Conservation (phyloP, 192 early-diverging fungal genomes). For the Diversispora eburnea region DNA sequence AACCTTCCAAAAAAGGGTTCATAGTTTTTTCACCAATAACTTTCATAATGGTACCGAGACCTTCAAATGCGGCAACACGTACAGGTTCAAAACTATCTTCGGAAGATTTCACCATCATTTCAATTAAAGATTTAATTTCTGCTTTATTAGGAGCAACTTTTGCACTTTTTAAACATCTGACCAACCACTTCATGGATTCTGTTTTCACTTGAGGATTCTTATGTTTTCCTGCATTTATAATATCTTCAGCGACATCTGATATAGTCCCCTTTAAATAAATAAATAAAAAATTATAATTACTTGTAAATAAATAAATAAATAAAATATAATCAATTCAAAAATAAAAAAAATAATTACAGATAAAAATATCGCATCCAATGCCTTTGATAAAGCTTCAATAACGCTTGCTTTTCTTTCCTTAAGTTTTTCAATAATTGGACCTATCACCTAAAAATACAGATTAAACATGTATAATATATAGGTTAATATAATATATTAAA, state of each 20-base stretch:
- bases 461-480: no score
- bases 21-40: slow-evolving; percentile 76
- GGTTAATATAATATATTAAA: neutral
- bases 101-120: slow-evolving; percentile 69
- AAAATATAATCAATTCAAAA: neutral
- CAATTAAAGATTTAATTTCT: slow-evolving; percentile 76
- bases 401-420: slow-evolving; percentile 95
- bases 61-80: slow-evolving; percentile 80
- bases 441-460: slow-evolving; percentile 44
- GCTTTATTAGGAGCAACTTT: slow-evolving; percentile 67
- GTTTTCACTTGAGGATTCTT: slow-evolving; percentile 92
- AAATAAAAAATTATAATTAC: neutral
- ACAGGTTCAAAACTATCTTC: slow-evolving; percentile 84
- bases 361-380: slow-evolving; percentile 81
- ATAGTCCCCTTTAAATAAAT: slow-evolving; percentile 40
- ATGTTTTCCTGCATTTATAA: slow-evolving; percentile 64
- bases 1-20: slow-evolving; percentile 67
- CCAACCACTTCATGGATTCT: slow-evolving; percentile 72
- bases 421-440: slow-evolving; percentile 81
- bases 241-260: slow-evolving; percentile 75
- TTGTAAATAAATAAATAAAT: neutral
- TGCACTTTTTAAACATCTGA: slow-evolving; percentile 70
- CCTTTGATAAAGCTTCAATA: slow-evolving; percentile 73
- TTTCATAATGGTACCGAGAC: slow-evolving; percentile 87
- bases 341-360: slow-evolving; percentile 41